Base-by-base conservation (phyloP, 257 asterid genomes). In the Ilex aquifolium region DNA sequence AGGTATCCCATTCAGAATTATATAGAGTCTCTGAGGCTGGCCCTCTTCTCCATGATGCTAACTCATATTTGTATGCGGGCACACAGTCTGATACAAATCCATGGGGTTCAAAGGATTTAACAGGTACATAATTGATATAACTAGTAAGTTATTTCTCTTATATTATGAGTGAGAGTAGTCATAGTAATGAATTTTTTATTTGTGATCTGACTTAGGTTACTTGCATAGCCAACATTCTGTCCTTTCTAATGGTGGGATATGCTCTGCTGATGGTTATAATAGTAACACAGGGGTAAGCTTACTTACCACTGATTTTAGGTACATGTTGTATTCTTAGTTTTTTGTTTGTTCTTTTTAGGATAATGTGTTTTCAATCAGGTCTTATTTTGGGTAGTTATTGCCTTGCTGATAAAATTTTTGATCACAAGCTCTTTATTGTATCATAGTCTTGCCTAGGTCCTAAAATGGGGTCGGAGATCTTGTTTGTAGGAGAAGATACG, bases 261-360 rank as follows among this genome's bases (percentile, higher is more conserved):
- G 61, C 71, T 60, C 62, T 29, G 30, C 71, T 15, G 40, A 54
- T 69, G 69, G 71, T 44, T 39, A 58, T 61, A 56, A 42, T 11
- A 51, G 29, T 31, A 74, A 63, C 63, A 79, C 75, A 72, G 62
- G 69, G 66, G 92, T 84, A 72, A 77, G 92, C 5, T 16, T 75
- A 21, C 10, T 61, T 60, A 53, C 69, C 39, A 13, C 32, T 56
- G 10, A 62, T 17, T 12, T 51, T 56, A 31, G 44, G 9, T 53
- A 29, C 31, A 44, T 39, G 53, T 6, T 32, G 12, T 21, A 31
- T 39, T 32, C 32, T 46, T 63, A 51, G 30, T 39, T 53, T 31
- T 65, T 13, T 31, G 29, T 68, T 30, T 9, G 48, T 72, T 46
- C 56, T 67, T 75, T 52, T 32, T n/a, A 30, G 13, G 58, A n/a